Evolutionary conservation across 148 eudicot genomes (phyloP).

Genomic region (Drosera capensis): DNA sequence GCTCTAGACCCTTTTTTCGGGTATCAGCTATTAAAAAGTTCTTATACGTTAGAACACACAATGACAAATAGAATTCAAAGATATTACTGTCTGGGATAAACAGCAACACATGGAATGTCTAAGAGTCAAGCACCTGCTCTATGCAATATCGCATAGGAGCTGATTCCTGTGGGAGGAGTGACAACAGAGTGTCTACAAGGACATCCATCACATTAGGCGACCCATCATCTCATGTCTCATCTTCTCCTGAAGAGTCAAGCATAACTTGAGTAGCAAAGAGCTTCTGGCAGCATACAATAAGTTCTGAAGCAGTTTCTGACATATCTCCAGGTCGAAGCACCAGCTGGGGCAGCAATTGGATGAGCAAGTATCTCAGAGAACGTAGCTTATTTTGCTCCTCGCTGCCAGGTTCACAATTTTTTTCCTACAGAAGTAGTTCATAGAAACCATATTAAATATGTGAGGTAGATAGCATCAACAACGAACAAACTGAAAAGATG

Average conservation of each 20-base stretch:
- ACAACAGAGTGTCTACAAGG: constrained; percentile 78
- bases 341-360: constrained; percentile 74
- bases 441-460: background rate
- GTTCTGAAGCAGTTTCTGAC: constrained; percentile 70
- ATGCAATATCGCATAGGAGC: constrained; percentile 77
- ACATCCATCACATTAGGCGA: constrained; percentile 76
- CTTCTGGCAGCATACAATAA: constrained; percentile 76
- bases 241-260: constrained; percentile 52
- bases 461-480: no score
- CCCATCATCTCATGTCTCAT: constrained; percentile 53
- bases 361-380: constrained; percentile 90
- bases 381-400: constrained; percentile 59
- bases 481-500: background rate
- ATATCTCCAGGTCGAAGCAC: constrained; percentile 77
- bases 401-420: constrained; percentile 48
- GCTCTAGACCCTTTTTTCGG: no score
- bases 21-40: no score
- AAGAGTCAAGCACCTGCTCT: constrained; percentile 51
- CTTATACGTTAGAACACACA: no score
- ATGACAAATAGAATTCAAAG: background rate
- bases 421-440: constrained; percentile 34
- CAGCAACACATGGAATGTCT: background rate
- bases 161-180: constrained; percentile 84
- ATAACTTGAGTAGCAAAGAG: constrained; percentile 51
- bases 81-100: background rate